Evolutionary conservation across 495 filamentous ascomycete genomes (phyloP).

Genomic region (Lophiostoma macrostomum): DNA sequence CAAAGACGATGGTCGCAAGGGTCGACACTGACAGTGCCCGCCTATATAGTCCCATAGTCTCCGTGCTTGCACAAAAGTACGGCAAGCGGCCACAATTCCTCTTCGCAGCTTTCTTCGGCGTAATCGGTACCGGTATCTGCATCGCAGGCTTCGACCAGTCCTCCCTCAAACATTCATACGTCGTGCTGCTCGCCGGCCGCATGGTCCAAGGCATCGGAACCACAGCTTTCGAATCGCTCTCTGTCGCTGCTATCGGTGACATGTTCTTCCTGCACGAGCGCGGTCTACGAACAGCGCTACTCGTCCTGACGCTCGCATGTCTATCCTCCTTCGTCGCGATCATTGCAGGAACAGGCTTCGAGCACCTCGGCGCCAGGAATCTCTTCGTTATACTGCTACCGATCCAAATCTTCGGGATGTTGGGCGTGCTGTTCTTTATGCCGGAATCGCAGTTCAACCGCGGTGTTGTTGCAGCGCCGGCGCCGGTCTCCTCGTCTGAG

Average conservation of each 20-base stretch:
- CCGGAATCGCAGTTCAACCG: conserved; percentile 16
- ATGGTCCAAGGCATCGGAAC: conserved; percentile 19
- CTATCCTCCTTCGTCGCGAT: conserved; percentile 13
- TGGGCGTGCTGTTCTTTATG: conserved; percentile 11
- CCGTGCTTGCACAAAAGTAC: conserved; percentile 20
- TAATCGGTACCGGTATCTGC: conserved; percentile 25
- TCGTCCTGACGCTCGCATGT: conserved; percentile 19
- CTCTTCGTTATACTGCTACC: conserved; percentile 18
- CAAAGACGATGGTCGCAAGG: too few relatives aligned
- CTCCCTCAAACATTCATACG: conserved; percentile 4
- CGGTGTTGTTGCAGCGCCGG: not conserved
- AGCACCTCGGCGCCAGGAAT: conserved; percentile 12
- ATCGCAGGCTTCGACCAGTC: conserved; percentile 21
- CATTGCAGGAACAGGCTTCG: conserved; percentile 11
- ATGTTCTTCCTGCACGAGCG: conserved; percentile 25
- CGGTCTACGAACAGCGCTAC: conserved; percentile 10
- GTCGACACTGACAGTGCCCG: not conserved
- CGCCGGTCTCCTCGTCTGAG: not conserved
- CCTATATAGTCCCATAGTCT: conserved; percentile 13
- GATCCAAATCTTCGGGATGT: conserved; percentile 16
- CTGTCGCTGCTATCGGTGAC: conserved; percentile 19
- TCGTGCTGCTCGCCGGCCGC: conserved; percentile 18
- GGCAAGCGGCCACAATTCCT: conserved; percentile 25
- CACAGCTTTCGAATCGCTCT: conserved; percentile 20
- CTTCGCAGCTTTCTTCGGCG: conserved; percentile 17